Base-by-base conservation (phyloP, 805 yeast genomes). In the Lipomyces spencermartinsiae region DNA sequence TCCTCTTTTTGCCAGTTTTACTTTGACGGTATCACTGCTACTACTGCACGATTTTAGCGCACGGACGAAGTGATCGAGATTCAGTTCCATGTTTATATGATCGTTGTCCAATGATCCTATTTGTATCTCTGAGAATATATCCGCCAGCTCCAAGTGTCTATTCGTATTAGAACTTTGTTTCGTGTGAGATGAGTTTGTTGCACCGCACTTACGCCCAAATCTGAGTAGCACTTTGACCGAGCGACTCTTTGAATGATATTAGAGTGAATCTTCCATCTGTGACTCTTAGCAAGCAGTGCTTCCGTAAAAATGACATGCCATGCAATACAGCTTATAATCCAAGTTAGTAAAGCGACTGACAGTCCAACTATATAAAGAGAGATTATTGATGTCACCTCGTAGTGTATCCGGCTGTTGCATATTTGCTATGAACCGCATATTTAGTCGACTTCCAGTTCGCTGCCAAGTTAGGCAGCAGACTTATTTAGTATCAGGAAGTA, bases 61-160 rank as follows among this genome's bases (percentile, higher is more conserved):
- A 67, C 87, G 89, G 33, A 81, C 80, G 12, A 90, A 76, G 43
- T 86, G 83, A 58, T 89, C 93, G 6, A 86, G 80, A 74, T 88
- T 88, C 68, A 89, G 77, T 72, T 90, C 93, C 64, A 90, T 76
- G 66, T 84, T 82, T 25, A 90, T 84, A 22, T 83, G 80, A 73
- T 88, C 84, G 46, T 86, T 85, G 33, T 87, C 78, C 1, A 82
- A 19, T 1, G 70, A 63, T 14, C 34, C 25, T 6, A 69, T 35
- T 33, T 34, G 29, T 43, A 68, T 10, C 22, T 57, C 55, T 9
- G 53, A 57, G 56, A 69, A 63, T 10, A 64, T 31, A 12, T 65
- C 66, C n/a, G 46, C 46, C 9, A 56, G 53, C n/a, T 65, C 68
- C n/a, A 68, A 57, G 19, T 54, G 59, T n/a, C 69, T 65, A 31